Base-by-base conservation (phyloP, 2,329 filamentous ascomycete species). In the Diplocarpon rosae region DNA sequence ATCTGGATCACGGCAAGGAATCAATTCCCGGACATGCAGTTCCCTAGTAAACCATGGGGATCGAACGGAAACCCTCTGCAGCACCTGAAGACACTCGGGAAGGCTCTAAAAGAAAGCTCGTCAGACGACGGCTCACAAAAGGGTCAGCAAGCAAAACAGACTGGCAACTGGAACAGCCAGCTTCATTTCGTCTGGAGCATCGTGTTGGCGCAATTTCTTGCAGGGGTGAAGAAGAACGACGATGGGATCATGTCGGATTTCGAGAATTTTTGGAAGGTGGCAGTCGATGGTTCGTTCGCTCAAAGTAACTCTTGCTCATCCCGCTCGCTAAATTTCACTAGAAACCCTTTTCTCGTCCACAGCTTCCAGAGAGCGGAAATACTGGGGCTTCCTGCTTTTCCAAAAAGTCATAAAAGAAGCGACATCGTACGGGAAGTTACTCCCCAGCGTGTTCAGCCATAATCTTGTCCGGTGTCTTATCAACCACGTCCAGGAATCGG, bases 171-270 rank as follows among this genome's bases (percentile, higher is more conserved):
- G 73, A 87, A 80, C 45, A 77, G 84, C 1, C 84, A 87, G 57
- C 69, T 93, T 44, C 85, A 88, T 56, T 94, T 93, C 61, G 85
- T 87, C 0, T 95, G 90, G 92, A 78, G 85, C 52, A 65, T 89
- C 20, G 76, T 95, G 15, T 63, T 95, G n/a, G 65, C 59, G 1
- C 68, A 72, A 47, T 78, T 72, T 51, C 52, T 68, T 20, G 62
- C 65, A 41, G 55, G 61, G 27, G 48, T 48, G 5, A 48, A 52
- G 27, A 44, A 53, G 2, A 56, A 61, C 5, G 59, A 63, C 15
- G 63, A 54, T 17, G 51, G 47, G 3, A 48, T 52, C 12, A 52
- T 49, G 28, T 44, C 57, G 0, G 62, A 72, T 16, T 88, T 95
- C 59, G 70, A 73, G 38, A 76, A 83, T 37, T 93, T 95, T 60